These are phyloP conservation scores for Amanita thiersii DNA, from an alignment of 768 basidiomycete species.

Conservation along the genomic window DNA sequence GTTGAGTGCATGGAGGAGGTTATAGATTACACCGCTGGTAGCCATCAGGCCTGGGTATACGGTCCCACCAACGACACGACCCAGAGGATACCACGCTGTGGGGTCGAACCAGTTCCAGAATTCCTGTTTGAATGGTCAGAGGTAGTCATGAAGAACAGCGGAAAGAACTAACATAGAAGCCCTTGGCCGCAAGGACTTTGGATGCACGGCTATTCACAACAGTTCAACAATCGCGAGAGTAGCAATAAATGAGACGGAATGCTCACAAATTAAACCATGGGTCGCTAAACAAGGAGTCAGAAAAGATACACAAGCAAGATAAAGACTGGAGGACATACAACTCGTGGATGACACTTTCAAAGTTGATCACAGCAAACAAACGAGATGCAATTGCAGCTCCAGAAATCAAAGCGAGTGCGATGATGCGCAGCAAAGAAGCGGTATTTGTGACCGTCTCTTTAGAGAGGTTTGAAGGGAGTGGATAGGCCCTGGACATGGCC, in stretches of 20 bases:
- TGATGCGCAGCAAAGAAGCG: slow-evolving; percentile 83
- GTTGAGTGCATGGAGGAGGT: slow-evolving; percentile 76
- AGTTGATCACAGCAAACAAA: slow-evolving; percentile 94
- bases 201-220: slow-evolving; percentile 72
- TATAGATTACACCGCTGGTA: slow-evolving; percentile 96
- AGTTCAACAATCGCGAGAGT: slow-evolving; percentile 13
- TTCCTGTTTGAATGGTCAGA: slow-evolving; percentile 64
- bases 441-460: slow-evolving; percentile 75
- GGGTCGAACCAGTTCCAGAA: slow-evolving; percentile 99
- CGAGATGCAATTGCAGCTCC: slow-evolving; percentile 93
- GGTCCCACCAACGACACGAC: slow-evolving; percentile 96
- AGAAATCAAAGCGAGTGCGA: slow-evolving; percentile 86
- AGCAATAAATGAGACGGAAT: slow-evolving; percentile 10
- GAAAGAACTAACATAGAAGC: slow-evolving; percentile 69
- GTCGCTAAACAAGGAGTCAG: slow-evolving; percentile 45
- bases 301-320: slow-evolving; percentile 7
- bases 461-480: slow-evolving; percentile 63
- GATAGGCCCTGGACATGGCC: slow-evolving; percentile 70
- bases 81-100: slow-evolving; percentile 98
- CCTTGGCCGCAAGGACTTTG: slow-evolving; percentile 79
- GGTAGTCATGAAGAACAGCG: slow-evolving; percentile 5
- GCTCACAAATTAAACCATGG: slow-evolving; percentile 99
- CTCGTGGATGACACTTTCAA: slow-evolving; percentile 99
- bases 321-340: slow-evolving; percentile 53
- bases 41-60: slow-evolving; percentile 99